A percentile compares a stretch with the other conserved stretches of the same genome.
These are phyloP conservation scores for Claviceps sp. DNA, from an alignment of 2,329 filamentous ascomycete genomes.

Conservation along the genomic window DNA sequence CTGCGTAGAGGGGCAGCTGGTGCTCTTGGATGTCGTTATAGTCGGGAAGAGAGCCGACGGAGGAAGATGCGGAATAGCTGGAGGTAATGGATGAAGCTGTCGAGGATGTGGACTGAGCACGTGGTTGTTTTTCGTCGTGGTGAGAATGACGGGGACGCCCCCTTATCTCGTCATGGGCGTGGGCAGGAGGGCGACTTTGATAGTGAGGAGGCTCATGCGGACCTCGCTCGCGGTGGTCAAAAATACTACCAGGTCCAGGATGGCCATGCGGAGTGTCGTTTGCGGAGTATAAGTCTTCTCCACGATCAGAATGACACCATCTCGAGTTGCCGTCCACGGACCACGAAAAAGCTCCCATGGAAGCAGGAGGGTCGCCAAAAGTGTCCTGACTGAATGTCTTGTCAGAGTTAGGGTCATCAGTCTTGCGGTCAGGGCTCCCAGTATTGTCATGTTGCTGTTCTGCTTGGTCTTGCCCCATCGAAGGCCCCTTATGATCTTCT, in stretches of 20 bases:
- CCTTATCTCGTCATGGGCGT: constrained; percentile 5
- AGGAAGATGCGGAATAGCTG: constrained; percentile 20
- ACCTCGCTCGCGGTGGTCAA: constrained; percentile 8
- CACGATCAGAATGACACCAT: constrained; percentile 5
- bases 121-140: constrained; percentile 7
- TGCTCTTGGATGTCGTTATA: constrained; percentile 35
- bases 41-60: constrained; percentile 39
- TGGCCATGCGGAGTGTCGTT: neutral
- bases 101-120: constrained; percentile 20
- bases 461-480: neutral
- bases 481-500: neutral
- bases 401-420: neutral
- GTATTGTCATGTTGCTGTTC: neutral
- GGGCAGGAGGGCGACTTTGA: neutral
- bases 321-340: neutral
- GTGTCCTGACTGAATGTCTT: neutral
- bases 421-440: neutral
- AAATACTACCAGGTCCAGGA: neutral
- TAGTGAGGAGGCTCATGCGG: neutral
- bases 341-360: neutral
- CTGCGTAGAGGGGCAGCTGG: constrained; percentile 33
- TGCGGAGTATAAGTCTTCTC: neutral
- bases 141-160: neutral
- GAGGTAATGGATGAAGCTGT: constrained; percentile 22
- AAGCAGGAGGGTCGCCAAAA: neutral